Evolutionary conservation across 1,139 yeast genomes (phyloP).

Genomic region (Geotrichum candidum): DNA sequence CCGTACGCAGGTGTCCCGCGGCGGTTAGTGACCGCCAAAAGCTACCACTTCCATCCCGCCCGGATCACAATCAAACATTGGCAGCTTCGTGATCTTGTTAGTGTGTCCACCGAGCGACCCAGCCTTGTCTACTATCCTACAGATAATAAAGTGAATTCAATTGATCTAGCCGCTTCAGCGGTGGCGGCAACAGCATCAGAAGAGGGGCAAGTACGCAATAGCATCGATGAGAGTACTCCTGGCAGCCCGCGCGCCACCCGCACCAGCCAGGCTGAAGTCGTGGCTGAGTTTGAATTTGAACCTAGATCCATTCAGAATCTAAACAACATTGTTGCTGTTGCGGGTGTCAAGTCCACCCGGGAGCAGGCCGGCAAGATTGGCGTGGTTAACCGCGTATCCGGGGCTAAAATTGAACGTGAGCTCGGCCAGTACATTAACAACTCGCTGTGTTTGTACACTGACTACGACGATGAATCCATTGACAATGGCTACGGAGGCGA

Average conservation of each 20-base stretch:
- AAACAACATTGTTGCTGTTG: constrained; percentile 57
- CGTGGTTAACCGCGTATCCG: constrained; percentile 34
- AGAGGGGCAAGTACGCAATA: not conserved
- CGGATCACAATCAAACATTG: constrained; percentile 50
- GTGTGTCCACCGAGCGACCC: constrained; percentile 37
- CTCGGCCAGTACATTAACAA: constrained; percentile 82
- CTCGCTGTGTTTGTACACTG: constrained; percentile 56
- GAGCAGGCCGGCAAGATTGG: constrained; percentile 24
- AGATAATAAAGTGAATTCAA: constrained; percentile 42
- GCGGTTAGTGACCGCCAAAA: constrained; percentile 22
- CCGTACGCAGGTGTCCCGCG: constrained; percentile 11
- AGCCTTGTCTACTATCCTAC: constrained; percentile 46
- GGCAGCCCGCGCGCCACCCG: constrained; percentile 25
- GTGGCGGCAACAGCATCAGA: not conserved
- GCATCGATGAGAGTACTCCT: not conserved
- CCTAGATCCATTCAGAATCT: constrained; percentile 67
- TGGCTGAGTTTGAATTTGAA: constrained; percentile 49
- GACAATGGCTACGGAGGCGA: not conserved
- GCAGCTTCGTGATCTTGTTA: constrained; percentile 78
- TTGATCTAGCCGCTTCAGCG: constrained; percentile 35
- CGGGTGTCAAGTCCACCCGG: constrained; percentile 52
- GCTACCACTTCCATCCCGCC: constrained; percentile 25
- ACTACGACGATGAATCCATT: constrained; percentile 25
- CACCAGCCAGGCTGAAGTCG: constrained; percentile 29
- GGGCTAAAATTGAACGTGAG: constrained; percentile 41